Conservation (phyloP, 352 stramenopile species). For the Phytophthora ramorum region DNA sequence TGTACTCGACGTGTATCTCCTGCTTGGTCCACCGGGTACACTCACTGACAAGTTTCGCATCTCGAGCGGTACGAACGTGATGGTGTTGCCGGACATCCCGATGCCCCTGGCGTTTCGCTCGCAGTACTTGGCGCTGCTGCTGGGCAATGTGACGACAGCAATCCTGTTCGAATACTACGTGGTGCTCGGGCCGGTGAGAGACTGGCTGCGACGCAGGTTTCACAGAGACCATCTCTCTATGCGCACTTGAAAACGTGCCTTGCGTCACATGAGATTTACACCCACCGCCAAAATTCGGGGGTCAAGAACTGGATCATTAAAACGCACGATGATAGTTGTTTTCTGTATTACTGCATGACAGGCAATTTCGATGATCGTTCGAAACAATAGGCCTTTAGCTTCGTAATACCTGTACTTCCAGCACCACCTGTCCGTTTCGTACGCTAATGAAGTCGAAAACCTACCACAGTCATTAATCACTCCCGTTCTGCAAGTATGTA, state of each 20-base stretch:
- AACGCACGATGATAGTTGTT: neutral
- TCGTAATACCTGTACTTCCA: neutral
- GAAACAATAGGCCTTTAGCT: neutral
- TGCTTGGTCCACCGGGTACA: conserved; percentile 35
- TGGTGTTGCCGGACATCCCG: conserved; percentile 58
- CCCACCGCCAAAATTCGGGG: neutral
- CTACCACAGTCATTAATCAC: no score
- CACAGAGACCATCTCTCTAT: conserved; percentile 63
- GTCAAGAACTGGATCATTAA: neutral
- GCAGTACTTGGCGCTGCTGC: conserved; percentile 43
- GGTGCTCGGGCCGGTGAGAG: conserved; percentile 49
- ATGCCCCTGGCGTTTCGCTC: conserved; percentile 49
- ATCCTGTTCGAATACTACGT: conserved; percentile 53
- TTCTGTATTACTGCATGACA: neutral
- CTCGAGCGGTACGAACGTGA: conserved; percentile 52
- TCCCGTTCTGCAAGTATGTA: no score
- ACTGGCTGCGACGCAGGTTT: conserved; percentile 57
- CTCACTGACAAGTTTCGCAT: conserved; percentile 55
- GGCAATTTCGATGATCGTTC: neutral
- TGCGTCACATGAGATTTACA: neutral
- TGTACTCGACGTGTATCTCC: conserved; percentile 33
- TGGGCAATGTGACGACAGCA: conserved; percentile 43
- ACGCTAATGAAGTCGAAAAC: neutral
- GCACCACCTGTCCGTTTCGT: no score
- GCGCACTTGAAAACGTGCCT: conserved; percentile 30